A percentile compares a stretch with the other conserved stretches of the same genome.
These are phyloP conservation scores for Atkinsonella hypoxylon DNA, from an alignment of 2,329 filamentous ascomycete species.

Conservation along the genomic window DNA sequence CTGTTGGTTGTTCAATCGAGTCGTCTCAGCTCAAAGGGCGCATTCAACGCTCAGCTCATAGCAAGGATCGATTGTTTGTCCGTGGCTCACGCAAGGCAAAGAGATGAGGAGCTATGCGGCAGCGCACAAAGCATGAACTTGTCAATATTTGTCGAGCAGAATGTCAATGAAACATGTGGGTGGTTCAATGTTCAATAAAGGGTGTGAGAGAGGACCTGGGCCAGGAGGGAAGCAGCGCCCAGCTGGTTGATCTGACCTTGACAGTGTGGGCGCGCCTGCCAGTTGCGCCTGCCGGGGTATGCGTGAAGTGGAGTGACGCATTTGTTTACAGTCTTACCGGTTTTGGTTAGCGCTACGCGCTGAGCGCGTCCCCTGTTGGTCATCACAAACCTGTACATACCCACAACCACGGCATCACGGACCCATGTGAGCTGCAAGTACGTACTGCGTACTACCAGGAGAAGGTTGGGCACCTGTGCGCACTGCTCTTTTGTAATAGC, in stretches of 20 bases:
- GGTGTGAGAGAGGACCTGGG: conserved; percentile 6
- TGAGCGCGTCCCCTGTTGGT: conserved; percentile 19
- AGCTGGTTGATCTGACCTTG: conserved; percentile 6
- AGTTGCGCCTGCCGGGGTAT: conserved; percentile 9
- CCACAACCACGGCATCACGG: not conserved
- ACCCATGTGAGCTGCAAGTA: conserved; percentile 2
- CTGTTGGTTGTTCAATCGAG: conserved; percentile 2
- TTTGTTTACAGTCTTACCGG: conserved; percentile 25
- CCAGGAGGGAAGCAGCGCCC: conserved; percentile 5
- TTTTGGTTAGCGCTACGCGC: conserved; percentile 19
- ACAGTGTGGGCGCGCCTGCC: conserved; percentile 7
- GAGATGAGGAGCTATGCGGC: not conserved
- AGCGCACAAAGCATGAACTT: conserved; percentile 3
- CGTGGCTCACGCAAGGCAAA: not conserved
- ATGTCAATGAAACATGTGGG: conserved; percentile 7
- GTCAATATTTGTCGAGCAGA: conserved; percentile 1
- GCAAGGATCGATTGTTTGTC: conserved; percentile 1
- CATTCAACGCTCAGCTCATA: conserved; percentile 4
- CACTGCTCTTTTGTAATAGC: not conserved
- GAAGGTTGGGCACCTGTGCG: not conserved
- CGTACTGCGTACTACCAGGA: not conserved
- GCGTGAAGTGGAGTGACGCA: conserved; percentile 19
- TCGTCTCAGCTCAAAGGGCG: conserved; percentile 3
- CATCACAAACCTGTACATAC: conserved; percentile 7
- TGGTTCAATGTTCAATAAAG: conserved; percentile 4